Evolutionary conservation across 1,284 basidiomycete genomes (phyloP).

Genomic region (Fomes fomentarius): DNA sequence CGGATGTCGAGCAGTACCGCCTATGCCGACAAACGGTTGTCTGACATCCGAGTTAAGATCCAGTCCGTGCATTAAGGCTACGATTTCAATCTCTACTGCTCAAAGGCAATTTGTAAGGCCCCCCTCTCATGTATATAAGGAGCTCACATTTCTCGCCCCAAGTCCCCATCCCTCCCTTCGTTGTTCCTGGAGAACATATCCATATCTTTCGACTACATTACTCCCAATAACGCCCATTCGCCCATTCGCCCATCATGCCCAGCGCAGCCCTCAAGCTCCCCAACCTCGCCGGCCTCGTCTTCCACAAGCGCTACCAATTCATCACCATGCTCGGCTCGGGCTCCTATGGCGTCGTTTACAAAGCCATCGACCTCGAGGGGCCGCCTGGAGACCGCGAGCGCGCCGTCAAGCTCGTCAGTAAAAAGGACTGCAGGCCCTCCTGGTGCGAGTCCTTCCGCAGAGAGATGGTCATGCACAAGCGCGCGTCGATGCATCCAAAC

Average conservation of each 20-base stretch:
- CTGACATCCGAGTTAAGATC: no score
- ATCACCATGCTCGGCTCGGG: slow-evolving; percentile 11
- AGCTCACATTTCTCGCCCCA: no score
- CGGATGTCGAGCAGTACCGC: no score
- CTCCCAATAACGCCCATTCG: neutral
- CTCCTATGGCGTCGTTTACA: slow-evolving; percentile 9
- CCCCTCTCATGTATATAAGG: no score
- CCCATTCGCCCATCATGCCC: slow-evolving; percentile 2
- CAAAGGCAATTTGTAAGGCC: no score
- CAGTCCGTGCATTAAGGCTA: no score
- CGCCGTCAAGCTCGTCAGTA: slow-evolving; percentile 24
- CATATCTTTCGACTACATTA: no score
- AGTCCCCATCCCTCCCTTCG: no score
- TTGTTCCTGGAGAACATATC: slow-evolving; percentile 1
- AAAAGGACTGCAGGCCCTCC: slow-evolving; percentile 18
- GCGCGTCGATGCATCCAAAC: slow-evolving; percentile 55
- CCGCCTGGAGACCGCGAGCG: slow-evolving; percentile 60
- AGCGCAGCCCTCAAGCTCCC: slow-evolving; percentile 1
- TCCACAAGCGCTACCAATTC: slow-evolving; percentile 45
- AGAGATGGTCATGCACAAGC: slow-evolving; percentile 47
- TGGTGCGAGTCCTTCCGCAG: slow-evolving; percentile 9
- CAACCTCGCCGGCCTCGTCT: slow-evolving; percentile 24
- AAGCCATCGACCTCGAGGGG: slow-evolving; percentile 51
- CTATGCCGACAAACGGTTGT: no score
- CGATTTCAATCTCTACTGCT: no score